Conservation (phyloP, 805 yeast genomes). For the Ogataea minuta region DNA sequence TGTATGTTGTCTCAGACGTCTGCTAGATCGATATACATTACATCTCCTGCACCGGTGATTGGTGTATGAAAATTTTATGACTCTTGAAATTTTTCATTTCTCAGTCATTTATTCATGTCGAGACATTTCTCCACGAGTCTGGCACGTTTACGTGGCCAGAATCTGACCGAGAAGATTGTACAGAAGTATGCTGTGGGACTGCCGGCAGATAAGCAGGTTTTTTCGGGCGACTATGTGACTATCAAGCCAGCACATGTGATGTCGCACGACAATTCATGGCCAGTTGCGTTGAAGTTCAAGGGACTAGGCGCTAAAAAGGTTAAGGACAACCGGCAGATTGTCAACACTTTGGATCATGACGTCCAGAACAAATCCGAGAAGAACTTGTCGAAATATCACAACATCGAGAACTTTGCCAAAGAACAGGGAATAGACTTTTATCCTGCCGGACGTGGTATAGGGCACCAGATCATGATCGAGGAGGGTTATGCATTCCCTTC, state of each 20-base stretch:
- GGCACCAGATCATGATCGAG: conserved; percentile 98
- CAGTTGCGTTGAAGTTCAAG: conserved; percentile 94
- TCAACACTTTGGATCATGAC: conserved; percentile 95
- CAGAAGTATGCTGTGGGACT: conserved; percentile 89
- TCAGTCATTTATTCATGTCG: conserved; percentile 9
- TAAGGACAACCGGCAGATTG: conserved; percentile 85
- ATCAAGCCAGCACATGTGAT: conserved; percentile 95
- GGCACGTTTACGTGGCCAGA: conserved; percentile 58
- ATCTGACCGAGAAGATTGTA: conserved; percentile 91
- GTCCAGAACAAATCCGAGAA: conserved; percentile 91
- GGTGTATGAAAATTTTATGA: conserved; percentile 5
- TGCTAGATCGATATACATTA: neutral
- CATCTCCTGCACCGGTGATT: conserved; percentile 12
- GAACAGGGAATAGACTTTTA: conserved; percentile 93
- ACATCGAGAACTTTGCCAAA: conserved; percentile 85
- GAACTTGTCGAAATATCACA: conserved; percentile 81
- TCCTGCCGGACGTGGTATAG: conserved; percentile 99
- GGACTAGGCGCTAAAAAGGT: conserved; percentile 88
- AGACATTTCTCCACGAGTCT: conserved; percentile 22
- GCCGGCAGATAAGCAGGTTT: conserved; percentile 71
- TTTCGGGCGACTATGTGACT: conserved; percentile 91
- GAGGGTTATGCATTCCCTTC: conserved; percentile 98
- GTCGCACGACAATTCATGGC: conserved; percentile 99
- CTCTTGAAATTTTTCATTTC: conserved; percentile 3
- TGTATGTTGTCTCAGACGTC: too few relatives aligned